Percentiles rank a stretch among this genome's conserved stretches.
Conservation (phyloP, 139 green algal genomes). For the Gonium pectorale region DNA sequence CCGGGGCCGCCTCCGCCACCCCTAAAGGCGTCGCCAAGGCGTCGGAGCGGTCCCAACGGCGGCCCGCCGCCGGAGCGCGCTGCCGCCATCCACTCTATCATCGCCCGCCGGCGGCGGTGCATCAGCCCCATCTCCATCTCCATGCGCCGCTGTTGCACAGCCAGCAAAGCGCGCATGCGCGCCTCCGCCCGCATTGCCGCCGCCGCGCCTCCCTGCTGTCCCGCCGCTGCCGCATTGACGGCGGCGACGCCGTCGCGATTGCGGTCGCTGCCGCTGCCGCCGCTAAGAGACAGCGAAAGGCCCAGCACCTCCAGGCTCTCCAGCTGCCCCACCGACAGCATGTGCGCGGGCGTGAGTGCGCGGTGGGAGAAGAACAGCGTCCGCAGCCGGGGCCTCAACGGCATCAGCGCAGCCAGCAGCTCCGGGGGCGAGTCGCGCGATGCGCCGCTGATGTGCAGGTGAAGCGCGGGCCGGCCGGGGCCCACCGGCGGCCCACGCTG, state of each 20-base stretch:
- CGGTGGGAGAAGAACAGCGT: not conserved
- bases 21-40: too few species aligned
- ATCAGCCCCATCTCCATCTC: too few species aligned
- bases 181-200: too few species aligned
- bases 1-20: too few species aligned
- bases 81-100: too few species aligned
- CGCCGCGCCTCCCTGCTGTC: too few species aligned
- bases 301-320: conserved; percentile 10
- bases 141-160: too few species aligned
- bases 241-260: not conserved
- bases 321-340: conserved; percentile 1
- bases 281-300: not conserved
- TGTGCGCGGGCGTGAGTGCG: not conserved
- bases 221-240: too few species aligned
- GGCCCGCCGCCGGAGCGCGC: too few species aligned
- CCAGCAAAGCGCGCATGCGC: too few species aligned
- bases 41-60: too few species aligned
- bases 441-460: conserved; percentile 8
- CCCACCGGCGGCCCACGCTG: conserved; percentile 7
- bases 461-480: conserved; percentile 4
- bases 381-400: not conserved
- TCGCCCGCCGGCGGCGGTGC: too few species aligned
- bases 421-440: not conserved
- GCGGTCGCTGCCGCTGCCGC: not conserved
- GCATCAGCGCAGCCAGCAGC: conserved; percentile 20